These are phyloP conservation scores for Holtermanniella nyarrowii DNA, from an alignment of 768 basidiomycete genomes.

Conservation along the genomic window DNA sequence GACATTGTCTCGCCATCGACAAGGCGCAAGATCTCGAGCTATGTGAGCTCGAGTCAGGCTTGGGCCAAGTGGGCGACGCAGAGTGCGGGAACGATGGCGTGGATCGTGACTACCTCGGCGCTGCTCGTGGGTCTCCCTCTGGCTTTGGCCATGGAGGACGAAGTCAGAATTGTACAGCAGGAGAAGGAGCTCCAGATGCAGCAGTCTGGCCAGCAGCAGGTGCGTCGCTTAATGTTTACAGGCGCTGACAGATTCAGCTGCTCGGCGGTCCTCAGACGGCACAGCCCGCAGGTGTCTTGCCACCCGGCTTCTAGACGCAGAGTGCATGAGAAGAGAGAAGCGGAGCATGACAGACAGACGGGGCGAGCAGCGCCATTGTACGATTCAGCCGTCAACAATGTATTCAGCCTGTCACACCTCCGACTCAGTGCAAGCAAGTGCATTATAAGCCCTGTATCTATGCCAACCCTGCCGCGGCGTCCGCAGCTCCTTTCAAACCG, in stretches of 20 bases:
- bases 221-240: constrained; percentile 44
- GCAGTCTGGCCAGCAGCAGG: constrained; percentile 85
- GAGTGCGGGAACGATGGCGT: constrained; percentile 75
- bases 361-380: neutral
- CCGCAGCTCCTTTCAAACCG: constrained; percentile 26
- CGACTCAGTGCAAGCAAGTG: neutral
- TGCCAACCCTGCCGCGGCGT: constrained; percentile 28
- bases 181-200: constrained; percentile 90
- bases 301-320: constrained; percentile 64
- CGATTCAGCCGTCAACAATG: neutral
- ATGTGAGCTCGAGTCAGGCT: constrained; percentile 52
- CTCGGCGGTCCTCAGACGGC: constrained; percentile 51
- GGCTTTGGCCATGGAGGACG: constrained; percentile 87
- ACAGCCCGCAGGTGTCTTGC: constrained; percentile 53
- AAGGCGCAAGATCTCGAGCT: constrained; percentile 60
- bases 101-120: constrained; percentile 89
- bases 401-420: neutral
- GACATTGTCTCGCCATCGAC: constrained; percentile 93
- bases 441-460: neutral
- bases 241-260: constrained; percentile 49
- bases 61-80: constrained; percentile 60
- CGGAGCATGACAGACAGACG: neutral
- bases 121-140: constrained; percentile 87
- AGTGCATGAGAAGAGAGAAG: neutral
- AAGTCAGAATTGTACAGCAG: constrained; percentile 84